Percentiles rank a stretch among this genome's conserved stretches.
phyloP scores from a whole-genome alignment of 75 land plant species.

The Selaginella moellendorffii region DNA sequence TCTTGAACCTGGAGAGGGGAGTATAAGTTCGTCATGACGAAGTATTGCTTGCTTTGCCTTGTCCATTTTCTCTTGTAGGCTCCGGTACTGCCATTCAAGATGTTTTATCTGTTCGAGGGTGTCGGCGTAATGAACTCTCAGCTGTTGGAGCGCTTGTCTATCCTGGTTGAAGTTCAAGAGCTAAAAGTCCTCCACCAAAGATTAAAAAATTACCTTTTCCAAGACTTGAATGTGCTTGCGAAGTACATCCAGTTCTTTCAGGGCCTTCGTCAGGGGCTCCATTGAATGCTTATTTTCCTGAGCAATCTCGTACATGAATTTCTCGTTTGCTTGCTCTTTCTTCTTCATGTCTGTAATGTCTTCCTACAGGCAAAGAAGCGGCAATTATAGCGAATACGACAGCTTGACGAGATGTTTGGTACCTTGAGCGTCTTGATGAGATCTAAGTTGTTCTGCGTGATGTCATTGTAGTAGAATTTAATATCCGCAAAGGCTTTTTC shows the following conservation, averaged over 20 bases:
- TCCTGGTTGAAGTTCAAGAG: constrained; percentile 11
- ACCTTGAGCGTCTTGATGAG: neutral
- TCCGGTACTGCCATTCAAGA: constrained; percentile 21
- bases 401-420: neutral
- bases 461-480: neutral
- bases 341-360: neutral
- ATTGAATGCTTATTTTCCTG: neutral
- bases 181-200: neutral
- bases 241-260: neutral
- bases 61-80: constrained; percentile 19
- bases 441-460: neutral
- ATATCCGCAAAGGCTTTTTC: neutral
- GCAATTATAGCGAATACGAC: too few species aligned
- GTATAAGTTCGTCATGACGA: neutral
- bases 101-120: constrained; percentile 10
- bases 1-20: constrained; percentile 12
- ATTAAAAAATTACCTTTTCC: neutral
- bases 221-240: neutral
- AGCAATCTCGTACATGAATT: neutral
- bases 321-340: neutral
- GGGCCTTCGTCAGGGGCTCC: neutral
- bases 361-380: neutral
- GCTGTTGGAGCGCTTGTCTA: constrained; percentile 16
- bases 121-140: constrained; percentile 13
- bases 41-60: constrained; percentile 13